Conservation (phyloP, 1,284 basidiomycete species). For the Ganoderma multipileum region DNA sequence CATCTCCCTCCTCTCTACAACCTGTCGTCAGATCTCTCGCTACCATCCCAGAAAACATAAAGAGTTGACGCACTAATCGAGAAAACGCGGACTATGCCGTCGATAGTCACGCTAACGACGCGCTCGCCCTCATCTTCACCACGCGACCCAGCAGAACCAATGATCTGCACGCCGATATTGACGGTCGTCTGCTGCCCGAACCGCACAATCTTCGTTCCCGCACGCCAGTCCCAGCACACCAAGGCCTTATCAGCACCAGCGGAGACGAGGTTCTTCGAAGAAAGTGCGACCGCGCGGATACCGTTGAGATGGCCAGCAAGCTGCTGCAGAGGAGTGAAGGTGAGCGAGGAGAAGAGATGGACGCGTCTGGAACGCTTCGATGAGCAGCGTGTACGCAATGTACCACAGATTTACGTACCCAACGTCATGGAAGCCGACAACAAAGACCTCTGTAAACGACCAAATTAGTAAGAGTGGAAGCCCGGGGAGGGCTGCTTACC, state of each 20-base stretch:
- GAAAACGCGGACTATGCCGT: constrained; percentile 90
- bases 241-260: constrained; percentile 89
- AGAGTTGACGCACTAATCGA: constrained; percentile 73
- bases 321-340: constrained; percentile 82
- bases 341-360: constrained; percentile 81
- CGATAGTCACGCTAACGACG: constrained; percentile 89
- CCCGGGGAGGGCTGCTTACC: neutral
- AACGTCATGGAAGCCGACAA: constrained; percentile 92
- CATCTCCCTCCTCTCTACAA: constrained; percentile 80
- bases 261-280: constrained; percentile 84
- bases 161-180: constrained; percentile 88
- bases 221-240: constrained; percentile 91
- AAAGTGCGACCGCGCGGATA: constrained; percentile 87
- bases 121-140: constrained; percentile 70
- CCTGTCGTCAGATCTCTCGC: neutral
- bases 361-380: constrained; percentile 60
- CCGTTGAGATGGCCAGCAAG: constrained; percentile 85
- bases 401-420: constrained; percentile 57
- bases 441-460: constrained; percentile 73
- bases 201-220: constrained; percentile 86
- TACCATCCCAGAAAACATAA: too few species aligned
- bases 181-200: constrained; percentile 95
- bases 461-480: neutral
- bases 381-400: constrained; percentile 6
- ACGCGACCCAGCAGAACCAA: constrained; percentile 49